phyloP scores from a whole-genome alignment of 768 basidiomycete genomes.

The Lactifluus echinatus region DNA sequence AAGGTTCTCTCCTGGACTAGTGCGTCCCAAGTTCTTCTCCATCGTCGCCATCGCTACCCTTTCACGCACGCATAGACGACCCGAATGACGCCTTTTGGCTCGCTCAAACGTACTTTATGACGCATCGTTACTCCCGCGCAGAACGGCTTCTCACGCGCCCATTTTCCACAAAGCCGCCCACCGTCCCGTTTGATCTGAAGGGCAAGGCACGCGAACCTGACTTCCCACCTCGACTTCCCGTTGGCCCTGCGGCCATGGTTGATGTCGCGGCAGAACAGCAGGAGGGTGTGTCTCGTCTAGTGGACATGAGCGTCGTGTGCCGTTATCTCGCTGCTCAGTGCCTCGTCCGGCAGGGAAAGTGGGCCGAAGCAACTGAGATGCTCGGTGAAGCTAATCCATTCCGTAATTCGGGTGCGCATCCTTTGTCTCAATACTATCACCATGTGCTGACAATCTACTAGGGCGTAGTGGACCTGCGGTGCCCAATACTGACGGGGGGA shows the following conservation, averaged over 20 bases:
- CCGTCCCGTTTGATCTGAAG: conserved; percentile 34
- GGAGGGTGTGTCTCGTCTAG: conserved; percentile 63
- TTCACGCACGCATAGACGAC: conserved; percentile 48
- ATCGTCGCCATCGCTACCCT: neutral
- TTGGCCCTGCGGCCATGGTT: conserved; percentile 63
- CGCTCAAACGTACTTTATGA: conserved; percentile 95
- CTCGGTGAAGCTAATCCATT: conserved; percentile 92
- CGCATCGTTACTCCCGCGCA: conserved; percentile 89
- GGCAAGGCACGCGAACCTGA: conserved; percentile 42
- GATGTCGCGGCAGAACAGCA: conserved; percentile 58
- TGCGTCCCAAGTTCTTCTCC: conserved; percentile 30
- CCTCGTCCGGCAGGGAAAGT: conserved; percentile 85
- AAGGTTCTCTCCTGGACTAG: conserved; percentile 95
- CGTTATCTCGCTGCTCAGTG: conserved; percentile 96
- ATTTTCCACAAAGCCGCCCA: conserved; percentile 49
- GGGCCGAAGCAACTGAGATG: conserved; percentile 86
- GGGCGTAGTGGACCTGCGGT: conserved; percentile 61
- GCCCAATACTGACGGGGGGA: conserved; percentile 82
- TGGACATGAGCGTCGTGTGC: conserved; percentile 93
- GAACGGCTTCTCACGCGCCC: conserved; percentile 87
- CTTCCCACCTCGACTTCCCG: conserved; percentile 48
- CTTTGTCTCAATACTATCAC: conserved; percentile 11
- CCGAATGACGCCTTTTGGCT: conserved; percentile 99
- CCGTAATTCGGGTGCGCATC: conserved; percentile 46
- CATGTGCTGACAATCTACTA: conserved; percentile 20